Evolutionary conservation across 176 grass and related monocot genomes (phyloP).

Genomic region (Thalia dealbata): DNA sequence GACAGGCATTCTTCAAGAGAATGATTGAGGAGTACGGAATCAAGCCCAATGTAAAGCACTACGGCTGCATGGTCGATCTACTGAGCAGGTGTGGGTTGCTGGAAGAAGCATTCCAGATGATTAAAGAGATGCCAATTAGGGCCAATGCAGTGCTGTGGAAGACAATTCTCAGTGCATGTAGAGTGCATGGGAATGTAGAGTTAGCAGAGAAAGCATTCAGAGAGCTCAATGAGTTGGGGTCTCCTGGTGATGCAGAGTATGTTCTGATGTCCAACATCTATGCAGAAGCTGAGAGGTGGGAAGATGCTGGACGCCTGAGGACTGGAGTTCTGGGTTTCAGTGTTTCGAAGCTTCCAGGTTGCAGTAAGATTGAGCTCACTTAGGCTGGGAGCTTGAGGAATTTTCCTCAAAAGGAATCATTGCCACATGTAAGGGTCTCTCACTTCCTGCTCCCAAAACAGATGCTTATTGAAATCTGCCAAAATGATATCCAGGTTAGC

Average conservation of each 20-base stretch:
- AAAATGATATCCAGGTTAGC: too few species aligned
- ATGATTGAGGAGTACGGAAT: conserved; percentile 49
- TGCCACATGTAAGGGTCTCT: too few species aligned
- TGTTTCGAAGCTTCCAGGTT: conserved; percentile 30
- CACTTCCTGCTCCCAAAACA: too few species aligned
- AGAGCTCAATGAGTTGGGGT: conserved; percentile 27
- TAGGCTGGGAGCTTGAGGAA: not conserved
- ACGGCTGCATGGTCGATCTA: conserved; percentile 71
- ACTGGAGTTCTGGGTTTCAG: conserved; percentile 17
- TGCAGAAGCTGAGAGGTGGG: conserved; percentile 60
- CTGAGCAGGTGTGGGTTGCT: conserved; percentile 43
- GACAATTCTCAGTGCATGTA: conserved; percentile 61
- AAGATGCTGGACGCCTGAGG: conserved; percentile 46
- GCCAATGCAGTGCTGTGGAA: conserved; percentile 48
- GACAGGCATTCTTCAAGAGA: conserved; percentile 33
- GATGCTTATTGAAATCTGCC: too few species aligned
- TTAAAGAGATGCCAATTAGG: conserved; percentile 31
- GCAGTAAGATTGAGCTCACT: conserved; percentile 35
- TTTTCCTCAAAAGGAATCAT: not conserved
- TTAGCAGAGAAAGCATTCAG: conserved; percentile 29
- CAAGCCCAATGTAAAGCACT: conserved; percentile 50
- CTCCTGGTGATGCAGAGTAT: conserved; percentile 25
- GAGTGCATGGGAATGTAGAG: conserved; percentile 28
- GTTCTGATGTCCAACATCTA: conserved; percentile 51
- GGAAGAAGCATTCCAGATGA: conserved; percentile 57